These are phyloP conservation scores for Penicillium canariense DNA, from an alignment of 495 filamentous ascomycete genomes.

Conservation along the genomic window DNA sequence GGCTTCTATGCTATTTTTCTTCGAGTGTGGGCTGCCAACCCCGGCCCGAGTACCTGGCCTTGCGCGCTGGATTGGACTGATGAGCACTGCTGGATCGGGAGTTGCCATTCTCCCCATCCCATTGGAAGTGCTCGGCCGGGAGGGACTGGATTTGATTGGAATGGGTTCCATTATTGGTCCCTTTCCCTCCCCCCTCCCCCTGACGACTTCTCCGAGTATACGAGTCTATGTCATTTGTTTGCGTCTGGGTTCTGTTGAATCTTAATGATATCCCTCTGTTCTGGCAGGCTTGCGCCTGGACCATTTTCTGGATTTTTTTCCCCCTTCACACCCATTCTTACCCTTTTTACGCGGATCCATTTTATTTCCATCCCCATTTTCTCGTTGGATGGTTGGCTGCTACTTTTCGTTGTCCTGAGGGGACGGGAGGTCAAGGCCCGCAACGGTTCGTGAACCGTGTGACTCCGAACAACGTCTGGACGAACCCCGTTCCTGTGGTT, in stretches of 20 bases:
- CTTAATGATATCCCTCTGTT: slow-evolving; percentile 37
- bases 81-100: slow-evolving; percentile 8
- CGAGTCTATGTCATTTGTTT: slow-evolving; percentile 28
- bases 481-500: slow-evolving; percentile 4
- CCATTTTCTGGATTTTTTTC: slow-evolving; percentile 10
- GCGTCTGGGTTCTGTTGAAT: slow-evolving; percentile 26
- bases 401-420: not conserved
- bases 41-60: not conserved
- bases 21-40: not conserved
- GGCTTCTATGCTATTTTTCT: not conserved
- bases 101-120: not conserved
- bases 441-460: not conserved
- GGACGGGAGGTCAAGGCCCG: not conserved
- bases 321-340: not conserved
- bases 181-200: slow-evolving; percentile 2
- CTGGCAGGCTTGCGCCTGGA: slow-evolving; percentile 18
- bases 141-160: slow-evolving; percentile 3
- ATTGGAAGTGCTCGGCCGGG: slow-evolving; percentile 8
- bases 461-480: slow-evolving; percentile 1
- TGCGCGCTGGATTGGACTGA: not conserved
- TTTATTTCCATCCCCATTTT: not conserved
- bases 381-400: not conserved
- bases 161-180: not conserved
- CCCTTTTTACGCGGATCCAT: not conserved
- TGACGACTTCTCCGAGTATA: slow-evolving; percentile 33